Evolutionary conservation across 2,329 filamentous ascomycete genomes (phyloP), one percentile per base, ranked within the genome.

Genomic region (Macrophomina tecta): DNA sequence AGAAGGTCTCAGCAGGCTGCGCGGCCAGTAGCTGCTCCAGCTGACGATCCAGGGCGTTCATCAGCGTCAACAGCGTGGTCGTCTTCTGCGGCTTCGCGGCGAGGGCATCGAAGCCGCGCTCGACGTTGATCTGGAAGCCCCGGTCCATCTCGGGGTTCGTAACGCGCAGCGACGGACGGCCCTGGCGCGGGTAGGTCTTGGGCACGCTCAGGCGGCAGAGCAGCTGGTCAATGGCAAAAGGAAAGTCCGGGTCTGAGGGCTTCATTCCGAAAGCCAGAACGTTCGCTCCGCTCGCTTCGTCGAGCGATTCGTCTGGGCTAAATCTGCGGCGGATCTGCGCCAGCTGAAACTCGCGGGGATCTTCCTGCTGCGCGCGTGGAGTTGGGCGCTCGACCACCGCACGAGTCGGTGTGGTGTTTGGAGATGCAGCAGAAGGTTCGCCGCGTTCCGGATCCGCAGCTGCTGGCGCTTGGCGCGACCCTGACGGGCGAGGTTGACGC

Each of bases 161-260:
- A 61, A 94, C 86, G 18, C 83, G 84, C 64, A 95, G 80, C 16
- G 79, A 81, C 45, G 91, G 88, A 34, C 80, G 80, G 49, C 75
- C 80, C 40, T 71, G 77, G 46, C 80, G 78, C 18, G 91, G 91
- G 76, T 91, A 94, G 18, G 78, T 78, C 9, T 74, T 75, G 1
- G 92, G 91, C 23, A 95, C 83, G 61, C 82, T 84, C 45, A 95
- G 79, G 51, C 87, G 82, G 75, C 91, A 94, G 48, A 91, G 84
- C 38, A 95, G 81, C 46, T 85, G 82, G 32, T 88, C 84, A 73
- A 94, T 82, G 69, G 93, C 90, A 76, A 92, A 94, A 0, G 92
- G 90, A 72, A 95, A 94, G 73, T 95, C 92, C 0, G 92, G 92
- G 74, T 95, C 92, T 5, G 91, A 93, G 5, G 92, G 92, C 12